Percentiles rank a stretch among this genome's conserved stretches.
Conservation (phyloP, 768 basidiomycete species). For the Tephrocybe sp. region DNA sequence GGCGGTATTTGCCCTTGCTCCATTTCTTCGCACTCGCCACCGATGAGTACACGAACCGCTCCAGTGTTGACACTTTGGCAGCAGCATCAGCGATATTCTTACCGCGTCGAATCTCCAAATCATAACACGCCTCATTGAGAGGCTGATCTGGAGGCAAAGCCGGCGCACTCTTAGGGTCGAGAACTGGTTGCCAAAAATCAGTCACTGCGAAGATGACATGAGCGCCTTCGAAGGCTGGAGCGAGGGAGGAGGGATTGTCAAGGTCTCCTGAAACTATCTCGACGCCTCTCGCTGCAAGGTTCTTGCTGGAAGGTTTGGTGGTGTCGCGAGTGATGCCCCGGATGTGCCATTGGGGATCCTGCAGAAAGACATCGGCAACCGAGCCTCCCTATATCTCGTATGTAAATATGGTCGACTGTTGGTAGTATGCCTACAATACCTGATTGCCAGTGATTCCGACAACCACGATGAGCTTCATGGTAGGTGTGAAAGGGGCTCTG, state of each 20-base stretch:
- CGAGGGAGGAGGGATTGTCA: conserved; percentile 1
- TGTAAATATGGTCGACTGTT: not conserved
- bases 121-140: conserved; percentile 1
- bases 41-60: conserved; percentile 4
- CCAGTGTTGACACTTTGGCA: not conserved
- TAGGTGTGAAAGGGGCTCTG: too few relatives aligned
- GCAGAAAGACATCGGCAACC: conserved; percentile 10
- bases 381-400: conserved; percentile 4
- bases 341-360: conserved; percentile 9
- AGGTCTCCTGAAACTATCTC: conserved; percentile 10
- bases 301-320: not conserved
- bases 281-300: conserved; percentile 1
- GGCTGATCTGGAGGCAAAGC: not conserved
- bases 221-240: conserved; percentile 5
- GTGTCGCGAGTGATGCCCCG: conserved; percentile 9
- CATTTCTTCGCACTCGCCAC: not conserved
- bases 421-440: not conserved
- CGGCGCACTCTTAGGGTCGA: not conserved
- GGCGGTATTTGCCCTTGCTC: conserved; percentile 6
- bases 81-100: conserved; percentile 8
- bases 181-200: conserved; percentile 11
- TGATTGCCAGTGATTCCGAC: conserved; percentile 11
- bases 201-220: conserved; percentile 10
- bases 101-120: conserved; percentile 8
- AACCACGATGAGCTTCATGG: conserved; percentile 11